Base-by-base conservation (phyloP, 176 grass and related monocot genomes). In the Coix lacrymajobi region DNA sequence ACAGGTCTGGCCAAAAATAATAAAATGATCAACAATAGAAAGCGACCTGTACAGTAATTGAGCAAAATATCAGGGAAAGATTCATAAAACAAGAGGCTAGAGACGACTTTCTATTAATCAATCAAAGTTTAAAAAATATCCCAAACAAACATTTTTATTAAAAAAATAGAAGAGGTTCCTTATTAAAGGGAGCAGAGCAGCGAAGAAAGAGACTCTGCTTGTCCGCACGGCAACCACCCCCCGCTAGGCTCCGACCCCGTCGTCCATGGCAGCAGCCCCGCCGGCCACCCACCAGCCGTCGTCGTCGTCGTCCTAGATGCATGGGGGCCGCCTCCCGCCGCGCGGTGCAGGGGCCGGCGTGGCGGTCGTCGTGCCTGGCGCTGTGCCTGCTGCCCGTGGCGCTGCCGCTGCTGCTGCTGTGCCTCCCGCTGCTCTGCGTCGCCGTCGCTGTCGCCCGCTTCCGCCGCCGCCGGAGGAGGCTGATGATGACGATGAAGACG, bases 371-470 rank as follows among this genome's bases (percentile, higher is more conserved):
- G 48, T 71, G 46, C 65, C 60, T 85, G 60, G 69, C 64, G 71
- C 66, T 96, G 70, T 74, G 73, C 66, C 82, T 90, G 28, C 79
- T 92, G 1, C 90, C 88, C 12, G 33, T 96, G 2, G 10, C 81
- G 29, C n/a, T 96, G 56, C 90, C 93, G 48, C 58, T 92, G 40
- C 25, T 80, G 31, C 83, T 82, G 17, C 36, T 92, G 65, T 92
- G 81, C 17, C 71, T 90, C 24, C 90, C 87, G 34, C 83, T 83
- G 46, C 78, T 95, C 73, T 92, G 78, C 68, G 67, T 92, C 73
- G 25, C 80, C 74, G 66, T 80, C 17, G 60, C 82, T 13, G 65
- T 79, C n/a, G 73, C 38, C 51, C 79, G 81, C 17, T 84, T 88
- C 89, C 76, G 78, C 48, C 72, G 83, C 3, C 72, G 79, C 0